Conservation (phyloP, 1,284 basidiomycete genomes). For the Phellinidium pouzarii region DNA sequence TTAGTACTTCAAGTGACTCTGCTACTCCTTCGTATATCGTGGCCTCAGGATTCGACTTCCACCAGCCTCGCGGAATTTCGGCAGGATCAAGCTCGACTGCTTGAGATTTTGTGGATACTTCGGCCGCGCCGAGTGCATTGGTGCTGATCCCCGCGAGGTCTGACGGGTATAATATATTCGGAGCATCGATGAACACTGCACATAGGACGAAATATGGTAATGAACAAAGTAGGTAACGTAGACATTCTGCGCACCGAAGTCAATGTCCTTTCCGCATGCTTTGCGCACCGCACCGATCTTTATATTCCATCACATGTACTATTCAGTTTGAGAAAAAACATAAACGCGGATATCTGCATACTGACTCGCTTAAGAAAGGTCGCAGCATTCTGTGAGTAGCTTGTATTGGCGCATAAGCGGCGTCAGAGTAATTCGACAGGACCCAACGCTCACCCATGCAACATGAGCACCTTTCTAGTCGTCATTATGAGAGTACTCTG, state of each 20-base stretch:
- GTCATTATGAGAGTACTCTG: background rate
- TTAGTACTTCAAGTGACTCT: constrained; percentile 42
- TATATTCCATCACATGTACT: constrained; percentile 18
- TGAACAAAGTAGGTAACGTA: background rate
- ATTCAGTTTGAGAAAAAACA: constrained; percentile 1
- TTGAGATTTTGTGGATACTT: constrained; percentile 36
- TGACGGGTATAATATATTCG: constrained; percentile 64
- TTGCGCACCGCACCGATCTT: constrained; percentile 75
- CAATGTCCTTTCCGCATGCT: constrained; percentile 58
- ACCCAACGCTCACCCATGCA: constrained; percentile 44
- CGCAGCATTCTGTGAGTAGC: constrained; percentile 75
- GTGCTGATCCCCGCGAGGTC: constrained; percentile 52
- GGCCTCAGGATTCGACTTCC: constrained; percentile 47
- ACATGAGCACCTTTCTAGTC: constrained; percentile 39
- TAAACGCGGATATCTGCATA: constrained; percentile 7
- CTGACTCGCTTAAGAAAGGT: constrained; percentile 78
- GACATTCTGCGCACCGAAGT: constrained; percentile 47
- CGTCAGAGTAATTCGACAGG: constrained; percentile 20
- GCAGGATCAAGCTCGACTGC: constrained; percentile 42
- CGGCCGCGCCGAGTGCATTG: constrained; percentile 50
- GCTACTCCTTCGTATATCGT: constrained; percentile 53
- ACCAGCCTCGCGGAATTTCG: constrained; percentile 77
- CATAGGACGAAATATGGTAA: background rate
- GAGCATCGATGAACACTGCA: constrained; percentile 77
- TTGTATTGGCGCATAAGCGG: constrained; percentile 37